A percentile compares a stretch with the other conserved stretches of the same genome.
These are phyloP conservation scores for Cordyceps javanica DNA, from an alignment of 2,329 filamentous ascomycete genomes.

Conservation along the genomic window DNA sequence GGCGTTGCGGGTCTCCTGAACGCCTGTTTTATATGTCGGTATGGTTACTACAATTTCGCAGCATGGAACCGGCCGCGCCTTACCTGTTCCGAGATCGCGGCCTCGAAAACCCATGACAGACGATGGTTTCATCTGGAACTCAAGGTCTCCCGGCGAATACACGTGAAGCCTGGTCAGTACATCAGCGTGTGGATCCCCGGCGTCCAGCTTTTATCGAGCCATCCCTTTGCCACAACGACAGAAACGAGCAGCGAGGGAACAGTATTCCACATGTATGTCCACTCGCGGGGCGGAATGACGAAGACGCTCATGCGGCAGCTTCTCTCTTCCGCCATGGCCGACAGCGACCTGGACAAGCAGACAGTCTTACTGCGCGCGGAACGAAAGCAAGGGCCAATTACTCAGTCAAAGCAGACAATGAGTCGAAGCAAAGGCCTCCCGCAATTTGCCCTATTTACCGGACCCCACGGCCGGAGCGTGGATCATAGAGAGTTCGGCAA, in stretches of 20 bases:
- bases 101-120: neutral
- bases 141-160: neutral
- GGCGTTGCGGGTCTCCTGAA: neutral
- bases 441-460: neutral
- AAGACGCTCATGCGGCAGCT: neutral
- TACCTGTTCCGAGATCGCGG: neutral
- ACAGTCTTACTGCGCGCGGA: neutral
- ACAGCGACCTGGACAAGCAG: neutral
- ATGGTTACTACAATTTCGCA: neutral
- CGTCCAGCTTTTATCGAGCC: neutral
- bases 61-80: neutral
- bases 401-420: neutral
- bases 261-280: neutral
- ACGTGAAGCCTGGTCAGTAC: neutral
- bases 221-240: neutral
- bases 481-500: neutral
- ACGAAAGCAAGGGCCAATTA: neutral
- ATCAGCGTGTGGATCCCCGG: neutral
- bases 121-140: neutral
- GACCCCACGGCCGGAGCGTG: neutral
- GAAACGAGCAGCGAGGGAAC: neutral
- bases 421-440: neutral
- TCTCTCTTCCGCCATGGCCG: neutral
- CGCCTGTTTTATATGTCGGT: neutral
- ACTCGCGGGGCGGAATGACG: neutral